Percentiles rank a stretch among this genome's conserved stretches.
Conservation (phyloP, 2,329 filamentous ascomycete species). For the Microcyclospora pomicola region DNA sequence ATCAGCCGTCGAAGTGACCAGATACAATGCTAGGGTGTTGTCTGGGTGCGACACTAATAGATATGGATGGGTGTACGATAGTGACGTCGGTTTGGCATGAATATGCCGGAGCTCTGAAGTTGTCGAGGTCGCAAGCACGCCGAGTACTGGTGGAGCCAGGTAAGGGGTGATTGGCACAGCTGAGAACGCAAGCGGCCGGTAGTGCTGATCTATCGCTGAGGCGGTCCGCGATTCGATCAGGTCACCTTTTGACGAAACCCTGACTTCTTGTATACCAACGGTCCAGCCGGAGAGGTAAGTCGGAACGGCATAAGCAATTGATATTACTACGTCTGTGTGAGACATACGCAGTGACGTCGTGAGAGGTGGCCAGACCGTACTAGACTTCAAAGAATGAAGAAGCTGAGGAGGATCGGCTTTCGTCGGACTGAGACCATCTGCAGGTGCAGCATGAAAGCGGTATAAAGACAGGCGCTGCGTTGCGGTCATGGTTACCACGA, state of each 20-base stretch:
- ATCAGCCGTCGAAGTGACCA: conserved; percentile 59
- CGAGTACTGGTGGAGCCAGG: conserved; percentile 8
- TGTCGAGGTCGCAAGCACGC: conserved; percentile 6
- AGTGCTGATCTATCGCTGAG: conserved; percentile 36
- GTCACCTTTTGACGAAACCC: conserved; percentile 40
- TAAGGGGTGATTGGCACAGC: conserved; percentile 17
- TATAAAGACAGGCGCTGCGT: conserved; percentile 66
- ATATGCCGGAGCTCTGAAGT: conserved; percentile 17
- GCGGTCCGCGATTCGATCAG: conserved; percentile 37
- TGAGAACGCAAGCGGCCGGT: conserved; percentile 26
- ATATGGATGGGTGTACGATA: conserved; percentile 61
- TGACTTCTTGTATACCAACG: conserved; percentile 80
- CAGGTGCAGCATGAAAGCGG: conserved; percentile 6
- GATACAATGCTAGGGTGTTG: conserved; percentile 72
- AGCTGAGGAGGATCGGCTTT: conserved; percentile 37
- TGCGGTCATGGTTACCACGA: conserved; percentile 64
- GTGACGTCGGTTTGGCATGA: conserved; percentile 31
- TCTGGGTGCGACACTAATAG: conserved; percentile 71
- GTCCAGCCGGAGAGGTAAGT: conserved; percentile 71
- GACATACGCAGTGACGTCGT: conserved; percentile 69
- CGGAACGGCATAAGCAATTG: conserved; percentile 73
- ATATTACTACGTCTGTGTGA: conserved; percentile 53
- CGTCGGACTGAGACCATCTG: not conserved
- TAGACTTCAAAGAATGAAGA: conserved; percentile 66
- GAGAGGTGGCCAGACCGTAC: conserved; percentile 63